Evolutionary conservation across 23 red algal species (phyloP).

Genomic region (Agarophyton chilense): DNA sequence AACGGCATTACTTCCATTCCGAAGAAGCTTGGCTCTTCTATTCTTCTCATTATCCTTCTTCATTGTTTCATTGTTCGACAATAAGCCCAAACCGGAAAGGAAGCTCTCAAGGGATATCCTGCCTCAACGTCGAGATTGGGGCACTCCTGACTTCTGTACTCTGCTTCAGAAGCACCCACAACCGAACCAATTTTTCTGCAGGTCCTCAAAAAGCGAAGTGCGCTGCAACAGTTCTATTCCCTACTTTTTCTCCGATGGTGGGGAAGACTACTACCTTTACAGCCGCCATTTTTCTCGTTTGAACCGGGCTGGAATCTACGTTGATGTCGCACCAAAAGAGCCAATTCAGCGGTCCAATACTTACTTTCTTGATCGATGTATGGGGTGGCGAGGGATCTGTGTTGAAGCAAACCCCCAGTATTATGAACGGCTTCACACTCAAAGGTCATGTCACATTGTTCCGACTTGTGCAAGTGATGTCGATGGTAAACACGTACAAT

Average conservation of each 20-base stretch:
- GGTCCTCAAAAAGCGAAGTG: background rate
- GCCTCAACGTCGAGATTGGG: background rate
- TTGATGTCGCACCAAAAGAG: conserved; percentile 59
- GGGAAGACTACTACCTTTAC: conserved; percentile 70
- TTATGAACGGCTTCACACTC: conserved; percentile 15
- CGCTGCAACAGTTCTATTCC: conserved; percentile 12
- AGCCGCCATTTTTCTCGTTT: conserved; percentile 44
- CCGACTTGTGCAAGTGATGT: conserved; percentile 45
- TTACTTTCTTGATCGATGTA: conserved; percentile 50
- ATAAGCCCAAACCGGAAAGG: background rate
- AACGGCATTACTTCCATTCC: background rate
- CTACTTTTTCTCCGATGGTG: conserved; percentile 38
- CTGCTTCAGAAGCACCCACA: background rate
- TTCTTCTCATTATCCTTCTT: background rate
- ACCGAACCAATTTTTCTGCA: background rate
- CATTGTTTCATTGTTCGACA: background rate
- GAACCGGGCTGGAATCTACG: conserved; percentile 40
- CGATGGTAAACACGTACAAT: conserved; percentile 33
- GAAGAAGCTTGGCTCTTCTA: background rate
- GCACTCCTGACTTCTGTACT: background rate
- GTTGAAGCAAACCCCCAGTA: conserved; percentile 58
- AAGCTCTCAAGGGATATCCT: background rate
- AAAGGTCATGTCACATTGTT: conserved; percentile 40
- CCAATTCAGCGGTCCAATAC: conserved; percentile 54
- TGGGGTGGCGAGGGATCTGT: conserved; percentile 64